phyloP scores from a whole-genome alignment of 495 filamentous ascomycete species.

The Podospora pseudopauciseta region DNA sequence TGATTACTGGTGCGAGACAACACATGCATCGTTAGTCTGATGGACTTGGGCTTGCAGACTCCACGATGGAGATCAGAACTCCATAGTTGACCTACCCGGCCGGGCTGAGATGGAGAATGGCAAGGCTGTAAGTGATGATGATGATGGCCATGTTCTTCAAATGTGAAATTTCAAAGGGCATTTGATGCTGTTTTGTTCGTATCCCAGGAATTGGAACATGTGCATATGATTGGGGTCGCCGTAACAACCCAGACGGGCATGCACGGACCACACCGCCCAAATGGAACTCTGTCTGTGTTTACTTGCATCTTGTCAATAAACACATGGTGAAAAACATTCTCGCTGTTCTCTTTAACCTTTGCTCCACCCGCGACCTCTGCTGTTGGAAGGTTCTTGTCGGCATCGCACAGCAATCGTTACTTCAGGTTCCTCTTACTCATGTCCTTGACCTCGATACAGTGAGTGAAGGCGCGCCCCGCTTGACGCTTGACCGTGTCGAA shows the following conservation, averaged over 20 bases:
- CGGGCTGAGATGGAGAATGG: not conserved
- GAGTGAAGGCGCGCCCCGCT: not conserved
- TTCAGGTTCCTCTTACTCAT: not conserved
- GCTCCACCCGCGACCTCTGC: not conserved
- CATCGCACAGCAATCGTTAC: not conserved
- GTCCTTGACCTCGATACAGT: not conserved
- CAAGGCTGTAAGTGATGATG: not conserved
- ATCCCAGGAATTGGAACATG: not conserved
- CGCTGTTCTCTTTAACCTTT: not conserved
- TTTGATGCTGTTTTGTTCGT: not conserved
- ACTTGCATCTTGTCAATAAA: constrained; percentile 30
- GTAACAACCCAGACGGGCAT: constrained; percentile 21
- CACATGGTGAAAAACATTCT: constrained; percentile 9
- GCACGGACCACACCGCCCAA: constrained; percentile 17
- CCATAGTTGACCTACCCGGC: not conserved
- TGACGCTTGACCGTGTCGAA: constrained; percentile 17
- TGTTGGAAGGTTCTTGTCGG: not conserved
- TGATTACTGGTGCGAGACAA: not conserved
- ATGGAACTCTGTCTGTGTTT: constrained; percentile 6
- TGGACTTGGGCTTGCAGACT: not conserved
- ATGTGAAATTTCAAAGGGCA: not conserved
- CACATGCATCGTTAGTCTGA: not conserved
- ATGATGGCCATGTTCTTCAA: not conserved
- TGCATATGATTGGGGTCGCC: constrained; percentile 2
- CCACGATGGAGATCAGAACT: not conserved